These are phyloP conservation scores for Epipyxis sp. DNA, from an alignment of 108 stramenopile genomes.

Conservation along the genomic window DNA sequence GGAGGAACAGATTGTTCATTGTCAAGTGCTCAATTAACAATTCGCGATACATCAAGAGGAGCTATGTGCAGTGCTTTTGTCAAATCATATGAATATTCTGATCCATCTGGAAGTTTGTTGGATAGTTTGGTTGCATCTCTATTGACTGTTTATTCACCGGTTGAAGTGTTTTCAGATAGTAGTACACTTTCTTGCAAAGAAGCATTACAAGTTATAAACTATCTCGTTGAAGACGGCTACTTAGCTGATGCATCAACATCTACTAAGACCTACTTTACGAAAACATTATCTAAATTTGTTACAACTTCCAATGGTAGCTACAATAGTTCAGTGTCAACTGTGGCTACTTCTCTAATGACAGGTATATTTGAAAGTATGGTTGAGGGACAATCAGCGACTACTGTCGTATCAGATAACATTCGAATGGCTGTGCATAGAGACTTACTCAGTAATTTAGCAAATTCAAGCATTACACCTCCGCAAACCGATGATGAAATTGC, in stretches of 20 bases:
- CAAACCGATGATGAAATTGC: not conserved
- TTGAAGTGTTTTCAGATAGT: not conserved
- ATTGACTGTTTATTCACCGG: not conserved
- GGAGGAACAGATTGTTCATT: not conserved
- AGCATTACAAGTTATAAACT: not conserved
- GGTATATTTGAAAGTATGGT: not conserved
- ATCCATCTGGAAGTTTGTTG: not conserved
- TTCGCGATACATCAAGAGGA: not conserved
- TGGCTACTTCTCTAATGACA: not conserved
- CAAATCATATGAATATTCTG: not conserved
- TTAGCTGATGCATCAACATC: not conserved
- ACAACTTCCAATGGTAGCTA: not conserved
- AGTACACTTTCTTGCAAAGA: not conserved
- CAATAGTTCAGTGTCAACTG: not conserved
- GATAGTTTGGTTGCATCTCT: not conserved
- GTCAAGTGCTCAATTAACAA: not conserved
- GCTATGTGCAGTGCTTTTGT: not conserved
- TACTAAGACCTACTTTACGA: not conserved
- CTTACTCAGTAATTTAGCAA: not conserved
- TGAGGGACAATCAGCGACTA: not conserved
- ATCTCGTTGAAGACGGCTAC: not conserved
- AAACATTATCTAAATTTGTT: not conserved
- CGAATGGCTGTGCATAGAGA: not conserved
- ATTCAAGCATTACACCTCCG: not conserved
- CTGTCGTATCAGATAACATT: not conserved